These are phyloP conservation scores for Jackrogersella multiformis DNA, from an alignment of 495 filamentous ascomycete genomes.

Conservation along the genomic window DNA sequence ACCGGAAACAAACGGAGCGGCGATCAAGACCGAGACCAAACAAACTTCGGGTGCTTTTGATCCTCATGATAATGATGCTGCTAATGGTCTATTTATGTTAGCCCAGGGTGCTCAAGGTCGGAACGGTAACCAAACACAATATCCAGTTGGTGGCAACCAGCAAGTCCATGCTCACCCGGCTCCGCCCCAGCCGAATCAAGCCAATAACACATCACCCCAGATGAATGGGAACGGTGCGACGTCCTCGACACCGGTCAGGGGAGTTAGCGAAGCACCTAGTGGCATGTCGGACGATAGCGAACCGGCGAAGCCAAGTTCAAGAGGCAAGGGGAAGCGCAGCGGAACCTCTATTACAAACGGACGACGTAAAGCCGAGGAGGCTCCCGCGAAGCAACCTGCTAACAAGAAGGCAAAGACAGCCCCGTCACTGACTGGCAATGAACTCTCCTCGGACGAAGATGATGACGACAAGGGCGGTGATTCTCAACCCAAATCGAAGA, in stretches of 20 bases:
- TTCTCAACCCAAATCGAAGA: conserved; percentile 71
- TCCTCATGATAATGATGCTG: conserved; percentile 92
- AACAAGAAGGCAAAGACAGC: conserved; percentile 77
- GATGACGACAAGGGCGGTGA: conserved; percentile 59
- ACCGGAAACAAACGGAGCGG: conserved; percentile 56
- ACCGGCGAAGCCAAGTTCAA: conserved; percentile 66
- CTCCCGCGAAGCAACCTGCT: conserved; percentile 66
- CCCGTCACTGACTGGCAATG: conserved; percentile 50
- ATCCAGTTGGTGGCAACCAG: conserved; percentile 59
- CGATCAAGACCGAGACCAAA: conserved; percentile 55
- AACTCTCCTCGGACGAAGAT: conserved; percentile 63
- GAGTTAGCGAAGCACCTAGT: conserved; percentile 73
- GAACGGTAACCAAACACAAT: conserved; percentile 67
- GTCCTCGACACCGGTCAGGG: conserved; percentile 57
- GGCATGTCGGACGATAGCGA: conserved; percentile 81
- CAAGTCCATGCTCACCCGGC: conserved; percentile 51
- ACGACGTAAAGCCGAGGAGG: conserved; percentile 85
- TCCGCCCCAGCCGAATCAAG: conserved; percentile 48
- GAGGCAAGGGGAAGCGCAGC: conserved; percentile 75
- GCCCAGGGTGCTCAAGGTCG: conserved; percentile 78
- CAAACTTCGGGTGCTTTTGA: conserved; percentile 70
- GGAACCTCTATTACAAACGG: conserved; percentile 58
- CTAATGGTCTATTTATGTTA: conserved; percentile 92
- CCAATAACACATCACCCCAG: conserved; percentile 61
- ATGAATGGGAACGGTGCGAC: conserved; percentile 59